A percentile compares a stretch with the other conserved stretches of the same genome.
These are phyloP conservation scores for Cardiospermum halicacabum DNA, from an alignment of 345 rosid genomes.

Conservation along the genomic window DNA sequence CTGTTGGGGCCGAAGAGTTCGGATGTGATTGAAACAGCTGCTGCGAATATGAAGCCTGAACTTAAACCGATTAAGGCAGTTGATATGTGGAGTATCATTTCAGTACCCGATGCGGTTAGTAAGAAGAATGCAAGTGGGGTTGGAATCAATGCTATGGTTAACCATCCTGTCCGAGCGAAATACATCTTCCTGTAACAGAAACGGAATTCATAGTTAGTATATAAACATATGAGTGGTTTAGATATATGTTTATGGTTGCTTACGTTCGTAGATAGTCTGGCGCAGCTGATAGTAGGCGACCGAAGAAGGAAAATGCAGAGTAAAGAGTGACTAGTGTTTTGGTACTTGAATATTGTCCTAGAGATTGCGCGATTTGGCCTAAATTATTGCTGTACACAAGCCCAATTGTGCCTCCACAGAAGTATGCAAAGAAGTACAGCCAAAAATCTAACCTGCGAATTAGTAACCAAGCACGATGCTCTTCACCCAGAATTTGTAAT, in stretches of 20 bases:
- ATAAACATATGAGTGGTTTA: background rate
- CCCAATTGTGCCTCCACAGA: slow-evolving; percentile 96
- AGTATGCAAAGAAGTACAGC: slow-evolving; percentile 75
- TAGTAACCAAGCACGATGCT: slow-evolving; percentile 54
- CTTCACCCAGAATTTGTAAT: slow-evolving; percentile 65
- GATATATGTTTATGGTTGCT: slow-evolving; percentile 20
- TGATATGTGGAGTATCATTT: slow-evolving; percentile 44
- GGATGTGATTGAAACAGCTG: slow-evolving; percentile 88
- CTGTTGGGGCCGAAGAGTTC: slow-evolving; percentile 92
- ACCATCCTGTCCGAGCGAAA: slow-evolving; percentile 94
- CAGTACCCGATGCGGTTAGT: slow-evolving; percentile 49
- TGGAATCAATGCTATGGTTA: slow-evolving; percentile 70
- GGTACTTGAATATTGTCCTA: slow-evolving; percentile 55
- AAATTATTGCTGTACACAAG: slow-evolving; percentile 93
- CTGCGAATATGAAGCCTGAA: slow-evolving; percentile 93
- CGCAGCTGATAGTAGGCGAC: slow-evolving; percentile 86
- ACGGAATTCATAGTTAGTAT: background rate
- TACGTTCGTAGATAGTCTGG: slow-evolving; percentile 86
- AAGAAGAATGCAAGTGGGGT: slow-evolving; percentile 80
- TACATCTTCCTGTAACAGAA: slow-evolving; percentile 58
- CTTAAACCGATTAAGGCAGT: slow-evolving; percentile 78
- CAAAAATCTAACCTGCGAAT: slow-evolving; percentile 77
- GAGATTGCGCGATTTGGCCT: slow-evolving; percentile 91
- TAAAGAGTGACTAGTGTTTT: slow-evolving; percentile 75
- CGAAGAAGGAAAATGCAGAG: slow-evolving; percentile 93